Conservation (phyloP, 2,329 filamentous ascomycete genomes). For the Aspergillus melleus region DNA sequence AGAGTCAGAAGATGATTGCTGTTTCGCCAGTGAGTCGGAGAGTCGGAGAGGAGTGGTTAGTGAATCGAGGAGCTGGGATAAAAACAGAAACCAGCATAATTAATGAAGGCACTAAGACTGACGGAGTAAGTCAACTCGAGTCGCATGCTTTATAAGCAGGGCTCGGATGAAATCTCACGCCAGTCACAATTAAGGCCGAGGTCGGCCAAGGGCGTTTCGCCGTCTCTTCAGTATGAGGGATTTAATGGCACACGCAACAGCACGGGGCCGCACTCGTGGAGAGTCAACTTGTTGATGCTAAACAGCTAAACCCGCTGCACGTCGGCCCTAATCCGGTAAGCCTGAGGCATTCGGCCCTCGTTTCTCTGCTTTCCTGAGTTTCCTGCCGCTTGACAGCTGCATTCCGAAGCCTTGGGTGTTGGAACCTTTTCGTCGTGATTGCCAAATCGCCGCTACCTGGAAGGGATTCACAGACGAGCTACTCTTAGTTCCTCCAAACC, state of each 20-base stretch:
- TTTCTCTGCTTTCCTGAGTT: not conserved
- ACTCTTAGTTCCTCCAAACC: too few species aligned
- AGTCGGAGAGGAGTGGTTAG: too few species aligned
- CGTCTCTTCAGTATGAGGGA: not conserved
- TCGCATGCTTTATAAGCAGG: too few species aligned
- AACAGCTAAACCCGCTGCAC: not conserved
- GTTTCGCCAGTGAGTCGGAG: too few species aligned
- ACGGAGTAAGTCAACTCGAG: too few species aligned
- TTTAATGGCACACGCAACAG: not conserved
- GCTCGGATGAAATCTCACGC: not conserved
- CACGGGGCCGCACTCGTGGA: not conserved
- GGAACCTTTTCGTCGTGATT: not conserved
- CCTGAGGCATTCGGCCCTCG: slow-evolving; percentile 4
- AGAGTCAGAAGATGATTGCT: not conserved
- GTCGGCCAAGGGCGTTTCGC: not conserved
- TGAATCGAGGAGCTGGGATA: too few species aligned
- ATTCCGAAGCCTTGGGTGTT: not conserved
- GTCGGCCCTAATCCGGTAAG: slow-evolving; percentile 8
- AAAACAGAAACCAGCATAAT: not conserved
- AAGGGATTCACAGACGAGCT: not conserved
- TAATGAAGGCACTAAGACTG: not conserved
- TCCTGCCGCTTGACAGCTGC: not conserved
- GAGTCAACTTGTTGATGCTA: not conserved
- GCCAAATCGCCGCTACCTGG: slow-evolving; percentile 3
- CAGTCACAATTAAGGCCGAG: not conserved